Evolutionary conservation across 2,329 filamentous ascomycete species (phyloP).

Genomic region (Trichophyton mentagrophytes): DNA sequence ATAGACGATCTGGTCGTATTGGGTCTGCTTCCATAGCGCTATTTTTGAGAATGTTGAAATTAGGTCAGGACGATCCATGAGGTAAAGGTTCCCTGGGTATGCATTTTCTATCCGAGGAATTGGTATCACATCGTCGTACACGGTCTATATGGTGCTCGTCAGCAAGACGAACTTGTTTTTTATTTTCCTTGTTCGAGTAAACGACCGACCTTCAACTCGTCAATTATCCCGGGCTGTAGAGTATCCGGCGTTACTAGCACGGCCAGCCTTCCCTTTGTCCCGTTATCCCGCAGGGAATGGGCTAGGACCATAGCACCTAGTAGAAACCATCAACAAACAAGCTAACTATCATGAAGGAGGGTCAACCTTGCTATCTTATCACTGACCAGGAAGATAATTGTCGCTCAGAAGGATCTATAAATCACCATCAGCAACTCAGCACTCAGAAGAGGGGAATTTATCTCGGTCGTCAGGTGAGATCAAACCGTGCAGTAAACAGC

Average conservation of each 20-base stretch:
- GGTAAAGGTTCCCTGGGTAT: conserved; percentile 65
- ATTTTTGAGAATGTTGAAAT: conserved; percentile 95
- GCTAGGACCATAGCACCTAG: conserved; percentile 83
- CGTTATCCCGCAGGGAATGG: conserved; percentile 84
- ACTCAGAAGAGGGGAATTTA: not conserved
- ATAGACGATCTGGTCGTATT: conserved; percentile 88
- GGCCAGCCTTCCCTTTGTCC: conserved; percentile 72
- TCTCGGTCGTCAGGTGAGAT: conserved; percentile 6
- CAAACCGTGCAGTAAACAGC: conserved; percentile 56
- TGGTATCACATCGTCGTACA: conserved; percentile 82
- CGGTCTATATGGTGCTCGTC: conserved; percentile 39
- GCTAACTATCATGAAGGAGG: not conserved
- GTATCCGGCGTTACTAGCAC: conserved; percentile 71
- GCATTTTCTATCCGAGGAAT: conserved; percentile 68
- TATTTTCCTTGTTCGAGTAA: not conserved
- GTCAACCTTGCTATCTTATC: conserved; percentile 3
- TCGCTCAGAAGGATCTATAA: conserved; percentile 82
- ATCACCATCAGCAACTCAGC: conserved; percentile 4
- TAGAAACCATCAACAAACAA: not conserved
- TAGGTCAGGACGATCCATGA: conserved; percentile 85
- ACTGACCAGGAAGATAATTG: conserved; percentile 75
- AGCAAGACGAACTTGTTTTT: not conserved
- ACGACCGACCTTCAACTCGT: conserved; percentile 57
- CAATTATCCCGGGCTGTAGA: conserved; percentile 60
- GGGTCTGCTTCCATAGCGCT: conserved; percentile 77